Conservation (phyloP, 169 alveolate genomes). For the Plasmodium coatneyi region DNA sequence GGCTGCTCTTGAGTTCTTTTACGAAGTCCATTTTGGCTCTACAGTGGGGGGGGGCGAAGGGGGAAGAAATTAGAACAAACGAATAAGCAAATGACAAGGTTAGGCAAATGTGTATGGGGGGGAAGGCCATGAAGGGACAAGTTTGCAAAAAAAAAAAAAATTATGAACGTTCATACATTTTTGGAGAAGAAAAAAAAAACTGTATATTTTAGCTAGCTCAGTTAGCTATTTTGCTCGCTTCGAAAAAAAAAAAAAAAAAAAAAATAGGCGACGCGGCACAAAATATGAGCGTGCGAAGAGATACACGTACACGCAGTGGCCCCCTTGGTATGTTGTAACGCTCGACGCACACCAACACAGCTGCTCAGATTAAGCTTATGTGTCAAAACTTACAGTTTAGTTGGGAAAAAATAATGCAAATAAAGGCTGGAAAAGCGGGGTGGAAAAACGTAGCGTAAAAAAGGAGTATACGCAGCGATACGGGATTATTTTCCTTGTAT, state of each 20-base stretch:
- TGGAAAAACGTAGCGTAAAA: not conserved
- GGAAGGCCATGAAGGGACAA: not conserved
- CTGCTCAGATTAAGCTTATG: not conserved
- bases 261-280: not conserved
- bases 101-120: not conserved
- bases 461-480: not conserved
- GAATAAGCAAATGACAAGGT: not conserved
- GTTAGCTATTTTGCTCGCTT: not conserved
- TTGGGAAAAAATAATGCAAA: not conserved
- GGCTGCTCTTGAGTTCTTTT: constrained; percentile 55
- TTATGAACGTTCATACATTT: constrained; percentile 22
- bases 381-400: not conserved
- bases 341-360: not conserved
- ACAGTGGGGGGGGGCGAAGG: not conserved
- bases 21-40: constrained; percentile 43
- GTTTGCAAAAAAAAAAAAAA: not conserved
- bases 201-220: not conserved
- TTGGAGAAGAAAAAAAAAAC: not conserved
- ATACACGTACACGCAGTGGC: not conserved
- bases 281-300: too few species aligned
- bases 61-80: not conserved
- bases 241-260: not conserved
- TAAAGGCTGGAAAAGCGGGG: not conserved
- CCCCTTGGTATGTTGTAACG: not conserved
- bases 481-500: not conserved